These are phyloP conservation scores for Saprolegnia parasitica DNA, from an alignment of 352 stramenopile genomes.

Conservation along the genomic window DNA sequence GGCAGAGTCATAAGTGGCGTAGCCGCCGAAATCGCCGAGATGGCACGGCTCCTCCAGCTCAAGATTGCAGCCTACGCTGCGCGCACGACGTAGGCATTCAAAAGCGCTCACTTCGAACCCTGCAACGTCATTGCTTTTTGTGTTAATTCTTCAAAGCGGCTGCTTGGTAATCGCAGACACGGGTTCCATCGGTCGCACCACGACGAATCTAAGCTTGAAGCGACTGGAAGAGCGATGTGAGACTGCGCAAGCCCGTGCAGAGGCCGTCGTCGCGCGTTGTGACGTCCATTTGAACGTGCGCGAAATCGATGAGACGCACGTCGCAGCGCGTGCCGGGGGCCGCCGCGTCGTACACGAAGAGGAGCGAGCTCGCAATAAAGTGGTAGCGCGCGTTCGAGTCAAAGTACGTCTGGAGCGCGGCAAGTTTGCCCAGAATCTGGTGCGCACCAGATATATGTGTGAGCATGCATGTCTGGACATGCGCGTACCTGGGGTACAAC, in stretches of 20 bases:
- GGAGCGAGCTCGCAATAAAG: slow-evolving; percentile 93
- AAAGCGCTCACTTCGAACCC: too few species aligned
- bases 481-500: not conserved
- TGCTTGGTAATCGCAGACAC: not conserved
- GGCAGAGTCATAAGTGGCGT: too few species aligned
- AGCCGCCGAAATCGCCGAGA: not conserved
- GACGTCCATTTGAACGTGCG: slow-evolving; percentile 43
- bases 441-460: not conserved
- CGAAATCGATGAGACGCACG: slow-evolving; percentile 83
- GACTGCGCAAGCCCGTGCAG: slow-evolving; percentile 47
- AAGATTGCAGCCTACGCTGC: not conserved
- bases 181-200: not conserved
- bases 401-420: slow-evolving; percentile 67
- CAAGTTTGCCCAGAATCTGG: slow-evolving; percentile 65
- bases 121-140: too few species aligned
- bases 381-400: slow-evolving; percentile 66
- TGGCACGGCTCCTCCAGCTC: not conserved
- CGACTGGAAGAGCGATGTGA: slow-evolving; percentile 49
- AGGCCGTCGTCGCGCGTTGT: slow-evolving; percentile 51
- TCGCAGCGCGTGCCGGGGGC: slow-evolving; percentile 33
- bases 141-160: too few species aligned
- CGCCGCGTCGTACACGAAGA: slow-evolving; percentile 91
- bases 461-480: not conserved
- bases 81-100: too few species aligned
- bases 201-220: slow-evolving; percentile 30